Evolutionary conservation across 495 filamentous ascomycete species (phyloP), one percentile per base, ranked within the genome.

Genomic region (Talaromyces borbonicus): DNA sequence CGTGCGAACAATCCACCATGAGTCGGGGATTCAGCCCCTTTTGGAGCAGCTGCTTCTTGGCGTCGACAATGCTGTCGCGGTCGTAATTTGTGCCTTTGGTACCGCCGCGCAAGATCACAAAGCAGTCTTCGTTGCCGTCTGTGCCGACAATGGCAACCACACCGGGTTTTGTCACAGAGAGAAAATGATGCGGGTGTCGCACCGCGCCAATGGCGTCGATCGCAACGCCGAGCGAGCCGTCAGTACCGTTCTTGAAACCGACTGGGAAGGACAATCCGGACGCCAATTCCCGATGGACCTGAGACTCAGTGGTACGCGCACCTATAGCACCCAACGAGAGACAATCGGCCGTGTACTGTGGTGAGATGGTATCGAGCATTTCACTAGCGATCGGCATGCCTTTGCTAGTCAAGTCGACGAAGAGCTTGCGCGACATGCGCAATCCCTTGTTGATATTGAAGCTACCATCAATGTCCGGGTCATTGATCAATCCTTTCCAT

Each of bases 391-490:
- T 75, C n/a, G 93, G 93, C 87, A 99, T 96, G 39, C 93, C 93
- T 68, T 83, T 85, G 56, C 80, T 73, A 0, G 93, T 99, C 52
- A 99, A 74, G 60, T 97, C 90, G 27, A 95, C 86, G 61, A 95
- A 99, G 49, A 99, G 69, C 62, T 97, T 83, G 48, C 93, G 80
- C 25, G 88, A 87, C 22, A 83, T 70, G 37, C 86, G 80, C 59
- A 99, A 63, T 2, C 93, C 93, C 71, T 96, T 95, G 74, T 97
- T 99, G 69, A 99, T 97, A 65, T 95, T 81, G 78, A 96, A 97
- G 65, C 84, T 90, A 58, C 95, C 88, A 64, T 99, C 90, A 62
- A 99, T 95, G 53, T 97, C 90, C 6, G 93, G 93, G 67, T 99
- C 93, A 63, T 99, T 99, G 71, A 99, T 95, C 51, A 99, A 73